Percentiles rank a stretch among this genome's conserved stretches.
phyloP scores from a whole-genome alignment of 2,329 filamentous ascomycete species.

The Teratosphaeria viscida region DNA sequence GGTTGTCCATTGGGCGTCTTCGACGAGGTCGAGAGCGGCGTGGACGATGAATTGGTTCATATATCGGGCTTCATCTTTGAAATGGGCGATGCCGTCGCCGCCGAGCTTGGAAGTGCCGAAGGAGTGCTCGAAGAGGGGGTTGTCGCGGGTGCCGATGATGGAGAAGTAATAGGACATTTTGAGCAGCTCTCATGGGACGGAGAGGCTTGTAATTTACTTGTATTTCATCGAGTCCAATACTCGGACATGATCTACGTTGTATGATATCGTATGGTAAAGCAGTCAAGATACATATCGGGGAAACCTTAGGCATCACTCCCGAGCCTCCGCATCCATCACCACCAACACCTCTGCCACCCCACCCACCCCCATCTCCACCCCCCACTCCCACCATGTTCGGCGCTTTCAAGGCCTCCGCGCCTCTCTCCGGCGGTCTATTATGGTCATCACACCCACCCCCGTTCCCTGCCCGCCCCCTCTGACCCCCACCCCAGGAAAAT shows the following conservation, averaged over 20 bases:
- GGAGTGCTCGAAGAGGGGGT: constrained; percentile 90
- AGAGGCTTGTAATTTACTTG: neutral
- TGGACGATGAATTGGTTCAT: constrained; percentile 98
- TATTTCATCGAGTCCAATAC: neutral
- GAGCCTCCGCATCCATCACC: neutral
- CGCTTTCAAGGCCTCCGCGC: constrained; percentile 66
- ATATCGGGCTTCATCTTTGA: constrained; percentile 77
- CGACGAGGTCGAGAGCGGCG: constrained; percentile 84
- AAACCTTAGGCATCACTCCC: neutral
- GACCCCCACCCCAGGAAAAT: constrained; percentile 59
- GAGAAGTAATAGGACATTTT: constrained; percentile 97
- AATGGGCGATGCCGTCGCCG: constrained; percentile 83
- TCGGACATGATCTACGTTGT: neutral
- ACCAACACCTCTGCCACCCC: neutral
- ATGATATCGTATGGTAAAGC: neutral
- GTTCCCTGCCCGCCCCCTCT: neutral
- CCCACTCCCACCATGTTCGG: constrained; percentile 59
- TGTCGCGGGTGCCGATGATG: constrained; percentile 90
- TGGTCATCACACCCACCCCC: constrained; percentile 46
- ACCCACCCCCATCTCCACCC: neutral
- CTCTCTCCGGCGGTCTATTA: constrained; percentile 68
- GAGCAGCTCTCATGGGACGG: neutral
- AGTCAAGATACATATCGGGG: neutral
- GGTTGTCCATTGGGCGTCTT: constrained; percentile 89
- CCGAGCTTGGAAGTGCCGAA: constrained; percentile 95